phyloP scores from a whole-genome alignment of 208 protist genomes.

The Wallacemonas collosoma region DNA sequence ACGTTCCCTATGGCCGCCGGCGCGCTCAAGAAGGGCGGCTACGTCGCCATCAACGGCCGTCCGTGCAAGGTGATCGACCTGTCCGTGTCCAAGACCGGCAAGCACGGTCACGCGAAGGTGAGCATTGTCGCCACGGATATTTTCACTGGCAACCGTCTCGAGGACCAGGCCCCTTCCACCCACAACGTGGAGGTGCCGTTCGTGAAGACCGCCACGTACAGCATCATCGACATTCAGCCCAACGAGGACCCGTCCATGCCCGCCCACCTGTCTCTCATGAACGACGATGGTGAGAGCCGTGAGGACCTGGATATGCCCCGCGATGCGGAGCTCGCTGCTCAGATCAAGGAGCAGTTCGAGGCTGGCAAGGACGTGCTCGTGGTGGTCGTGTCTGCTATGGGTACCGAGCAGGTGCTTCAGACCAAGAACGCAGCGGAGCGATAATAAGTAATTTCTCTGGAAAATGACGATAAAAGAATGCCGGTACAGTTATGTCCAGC shows the following conservation, averaged over 20 bases:
- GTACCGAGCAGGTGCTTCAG: constrained; percentile 93
- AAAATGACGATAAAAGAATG: background rate
- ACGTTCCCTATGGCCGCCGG: constrained; percentile 89
- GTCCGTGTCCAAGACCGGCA: constrained; percentile 98
- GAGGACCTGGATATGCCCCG: constrained; percentile 96
- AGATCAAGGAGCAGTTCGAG: constrained; percentile 93
- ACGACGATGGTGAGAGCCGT: constrained; percentile 92
- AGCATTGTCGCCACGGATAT: constrained; percentile 98
- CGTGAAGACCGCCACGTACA: constrained; percentile 95
- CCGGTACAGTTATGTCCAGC: no score
- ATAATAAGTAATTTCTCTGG: constrained; percentile 26
- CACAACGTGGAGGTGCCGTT: constrained; percentile 97
- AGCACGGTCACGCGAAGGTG: constrained; percentile 99
- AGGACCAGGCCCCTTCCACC: constrained; percentile 97
- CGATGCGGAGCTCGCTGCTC: constrained; percentile 85
- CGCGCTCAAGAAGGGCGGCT: constrained; percentile 90
- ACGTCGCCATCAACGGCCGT: constrained; percentile 87
- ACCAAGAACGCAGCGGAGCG: constrained; percentile 92
- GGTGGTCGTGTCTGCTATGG: constrained; percentile 94
- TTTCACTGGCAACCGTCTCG: constrained; percentile 98
- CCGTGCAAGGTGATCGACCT: constrained; percentile 98
- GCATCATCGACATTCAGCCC: constrained; percentile 92
- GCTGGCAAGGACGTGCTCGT: constrained; percentile 95
- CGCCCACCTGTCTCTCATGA: constrained; percentile 88
- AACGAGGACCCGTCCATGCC: constrained; percentile 84